These are phyloP conservation scores for Exophiala sp. DNA, from an alignment of 2,329 filamentous ascomycete genomes.

Conservation along the genomic window DNA sequence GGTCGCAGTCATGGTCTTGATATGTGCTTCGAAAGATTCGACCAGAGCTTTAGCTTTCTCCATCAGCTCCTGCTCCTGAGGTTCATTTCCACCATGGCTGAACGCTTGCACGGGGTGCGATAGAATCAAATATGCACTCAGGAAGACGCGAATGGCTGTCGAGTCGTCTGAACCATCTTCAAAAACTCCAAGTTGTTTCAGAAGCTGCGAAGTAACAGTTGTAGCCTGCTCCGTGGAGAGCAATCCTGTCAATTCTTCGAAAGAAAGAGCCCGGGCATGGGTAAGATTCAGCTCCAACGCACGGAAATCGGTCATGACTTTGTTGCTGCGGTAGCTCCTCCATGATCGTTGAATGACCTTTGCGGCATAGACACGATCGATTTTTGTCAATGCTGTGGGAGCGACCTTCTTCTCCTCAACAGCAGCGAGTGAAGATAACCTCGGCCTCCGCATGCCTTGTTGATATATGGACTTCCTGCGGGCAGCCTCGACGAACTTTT, in stretches of 20 bases:
- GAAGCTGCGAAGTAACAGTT: constrained; percentile 51
- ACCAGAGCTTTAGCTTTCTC: constrained; percentile 59
- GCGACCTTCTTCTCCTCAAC: constrained; percentile 43
- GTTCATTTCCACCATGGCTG: constrained; percentile 52
- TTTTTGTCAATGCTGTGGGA: constrained; percentile 33
- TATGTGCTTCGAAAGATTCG: constrained; percentile 29
- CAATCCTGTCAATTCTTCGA: constrained; percentile 57
- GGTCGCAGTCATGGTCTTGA: constrained; percentile 1
- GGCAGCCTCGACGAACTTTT: constrained; percentile 63
- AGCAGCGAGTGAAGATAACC: constrained; percentile 50
- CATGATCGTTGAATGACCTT: constrained; percentile 57
- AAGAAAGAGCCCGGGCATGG: constrained; percentile 50
- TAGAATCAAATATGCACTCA: constrained; percentile 61
- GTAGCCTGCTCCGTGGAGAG: constrained; percentile 56
- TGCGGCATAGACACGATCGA: constrained; percentile 53
- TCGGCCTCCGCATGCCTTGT: constrained; percentile 47
- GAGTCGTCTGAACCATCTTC: constrained; percentile 46
- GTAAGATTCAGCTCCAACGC: constrained; percentile 52
- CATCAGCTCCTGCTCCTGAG: constrained; percentile 61
- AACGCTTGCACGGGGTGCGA: constrained; percentile 60
- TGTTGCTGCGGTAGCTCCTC: constrained; percentile 49
- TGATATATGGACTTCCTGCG: constrained; percentile 51
- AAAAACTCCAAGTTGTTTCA: constrained; percentile 55
- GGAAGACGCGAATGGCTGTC: constrained; percentile 58
- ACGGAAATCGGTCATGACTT: constrained; percentile 50